These are phyloP conservation scores for Aspergillus wentii DNA, from an alignment of 495 filamentous ascomycete genomes.

Conservation along the genomic window DNA sequence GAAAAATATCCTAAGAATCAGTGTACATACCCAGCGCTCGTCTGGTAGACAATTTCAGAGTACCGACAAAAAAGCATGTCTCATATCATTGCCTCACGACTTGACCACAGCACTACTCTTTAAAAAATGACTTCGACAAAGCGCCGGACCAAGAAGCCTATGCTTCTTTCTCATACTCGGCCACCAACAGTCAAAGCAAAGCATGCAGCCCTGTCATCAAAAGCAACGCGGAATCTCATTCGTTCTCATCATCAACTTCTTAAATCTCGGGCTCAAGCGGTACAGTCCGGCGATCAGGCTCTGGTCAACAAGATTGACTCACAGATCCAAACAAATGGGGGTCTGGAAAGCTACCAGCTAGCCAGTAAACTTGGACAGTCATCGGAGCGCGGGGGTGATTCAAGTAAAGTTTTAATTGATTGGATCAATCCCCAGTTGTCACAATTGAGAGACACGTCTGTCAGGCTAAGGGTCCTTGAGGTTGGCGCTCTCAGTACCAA, in stretches of 20 bases:
- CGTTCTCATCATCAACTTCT: constrained; percentile 78
- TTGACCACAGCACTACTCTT: constrained; percentile 6
- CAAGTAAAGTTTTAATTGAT: constrained; percentile 76
- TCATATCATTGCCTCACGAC: neutral
- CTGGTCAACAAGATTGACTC: constrained; percentile 51
- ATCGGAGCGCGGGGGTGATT: constrained; percentile 81
- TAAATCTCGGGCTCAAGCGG: constrained; percentile 68
- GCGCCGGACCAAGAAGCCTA: constrained; percentile 30
- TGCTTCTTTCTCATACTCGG: constrained; percentile 62
- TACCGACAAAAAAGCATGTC: too few species aligned
- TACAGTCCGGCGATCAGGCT: constrained; percentile 54
- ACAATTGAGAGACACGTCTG: constrained; percentile 15
- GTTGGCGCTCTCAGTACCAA: constrained; percentile 81
- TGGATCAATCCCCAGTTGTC: constrained; percentile 61
- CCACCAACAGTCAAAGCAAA: constrained; percentile 53
- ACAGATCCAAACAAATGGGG: constrained; percentile 64
- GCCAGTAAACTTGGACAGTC: constrained; percentile 88
- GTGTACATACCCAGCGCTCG: too few species aligned
- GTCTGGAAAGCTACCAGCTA: constrained; percentile 77
- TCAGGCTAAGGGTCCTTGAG: constrained; percentile 66
- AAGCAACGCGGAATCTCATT: constrained; percentile 75
- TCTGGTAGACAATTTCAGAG: too few species aligned
- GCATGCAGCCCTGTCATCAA: constrained; percentile 64
- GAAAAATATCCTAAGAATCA: too few species aligned
- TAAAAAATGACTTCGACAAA: constrained; percentile 37